Evolutionary conservation across 352 stramenopile genomes (phyloP).

Genomic region (Globisporangium uncinulatum): DNA sequence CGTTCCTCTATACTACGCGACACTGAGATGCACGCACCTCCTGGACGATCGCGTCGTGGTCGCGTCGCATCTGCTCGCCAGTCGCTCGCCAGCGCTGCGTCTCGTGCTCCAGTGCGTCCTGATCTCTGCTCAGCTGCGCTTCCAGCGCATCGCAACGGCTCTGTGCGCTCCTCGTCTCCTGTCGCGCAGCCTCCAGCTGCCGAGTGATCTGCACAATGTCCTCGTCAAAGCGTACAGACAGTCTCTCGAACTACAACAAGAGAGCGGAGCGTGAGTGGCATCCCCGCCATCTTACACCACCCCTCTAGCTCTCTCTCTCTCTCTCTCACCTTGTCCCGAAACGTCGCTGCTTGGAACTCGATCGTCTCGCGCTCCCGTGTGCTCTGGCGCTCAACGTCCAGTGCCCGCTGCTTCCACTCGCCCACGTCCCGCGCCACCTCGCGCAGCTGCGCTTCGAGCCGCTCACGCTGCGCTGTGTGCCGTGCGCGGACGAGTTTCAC

Average conservation of each 20-base stretch:
- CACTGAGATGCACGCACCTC: constrained; percentile 1
- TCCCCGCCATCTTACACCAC: too few relatives aligned
- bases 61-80: neutral
- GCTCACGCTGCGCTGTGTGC: constrained; percentile 38
- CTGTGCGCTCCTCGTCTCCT: constrained; percentile 3
- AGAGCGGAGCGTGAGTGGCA: neutral
- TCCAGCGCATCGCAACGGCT: neutral
- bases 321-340: constrained; percentile 13
- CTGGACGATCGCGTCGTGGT: constrained; percentile 1
- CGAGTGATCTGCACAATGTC: constrained; percentile 12
- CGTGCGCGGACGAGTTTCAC: constrained; percentile 39
- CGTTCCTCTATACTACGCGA: too few relatives aligned
- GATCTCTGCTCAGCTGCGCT: neutral
- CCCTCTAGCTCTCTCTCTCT: too few relatives aligned
- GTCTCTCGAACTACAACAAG: constrained; percentile 8
- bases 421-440: constrained; percentile 20
- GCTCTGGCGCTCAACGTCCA: constrained; percentile 14
- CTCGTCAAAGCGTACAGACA: constrained; percentile 13
- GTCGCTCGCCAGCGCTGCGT: constrained; percentile 15
- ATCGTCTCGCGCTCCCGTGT: constrained; percentile 20
- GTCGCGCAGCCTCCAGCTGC: constrained; percentile 9
- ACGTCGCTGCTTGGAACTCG: constrained; percentile 16
- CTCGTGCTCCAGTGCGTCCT: constrained; percentile 11
- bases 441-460: constrained; percentile 30
- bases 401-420: constrained; percentile 25